These are phyloP conservation scores for Aaosphaeria arxii DNA, from an alignment of 2,329 filamentous ascomycete species.

Conservation along the genomic window DNA sequence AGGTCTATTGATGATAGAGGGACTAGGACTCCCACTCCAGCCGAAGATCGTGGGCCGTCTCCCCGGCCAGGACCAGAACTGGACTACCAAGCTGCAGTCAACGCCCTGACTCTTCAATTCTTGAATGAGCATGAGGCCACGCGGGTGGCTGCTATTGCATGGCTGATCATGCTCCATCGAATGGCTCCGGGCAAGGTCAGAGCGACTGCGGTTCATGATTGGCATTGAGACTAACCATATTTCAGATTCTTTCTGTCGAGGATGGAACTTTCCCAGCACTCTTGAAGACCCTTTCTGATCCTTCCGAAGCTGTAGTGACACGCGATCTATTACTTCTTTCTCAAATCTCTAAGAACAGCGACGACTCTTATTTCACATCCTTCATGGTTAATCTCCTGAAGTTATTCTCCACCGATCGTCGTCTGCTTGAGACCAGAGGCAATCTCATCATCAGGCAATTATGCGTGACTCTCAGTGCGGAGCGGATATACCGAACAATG, in stretches of 20 bases:
- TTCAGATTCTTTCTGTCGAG: constrained; percentile 74
- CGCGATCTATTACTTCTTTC: constrained; percentile 90
- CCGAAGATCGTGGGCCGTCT: constrained; percentile 44
- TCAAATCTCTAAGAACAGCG: constrained; percentile 93
- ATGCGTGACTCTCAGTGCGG: constrained; percentile 87
- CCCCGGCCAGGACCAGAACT: constrained; percentile 60
- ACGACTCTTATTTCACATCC: constrained; percentile 94
- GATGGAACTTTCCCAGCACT: constrained; percentile 95
- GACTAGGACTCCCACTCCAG: constrained; percentile 40
- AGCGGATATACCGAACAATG: constrained; percentile 91
- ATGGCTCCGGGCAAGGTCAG: constrained; percentile 86
- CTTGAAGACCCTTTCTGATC: constrained; percentile 93
- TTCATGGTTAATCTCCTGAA: constrained; percentile 98
- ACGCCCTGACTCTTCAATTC: constrained; percentile 87
- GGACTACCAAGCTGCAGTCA: constrained; percentile 95
- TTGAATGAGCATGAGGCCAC: constrained; percentile 96
- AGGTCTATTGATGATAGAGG: constrained; percentile 24
- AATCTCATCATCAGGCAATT: constrained; percentile 96
- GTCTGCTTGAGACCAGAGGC: constrained; percentile 84
- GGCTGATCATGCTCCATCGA: constrained; percentile 96
- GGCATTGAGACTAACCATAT: constrained; percentile 1
- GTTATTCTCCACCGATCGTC: constrained; percentile 90
- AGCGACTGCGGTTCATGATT: not conserved
- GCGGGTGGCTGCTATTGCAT: constrained; percentile 86
- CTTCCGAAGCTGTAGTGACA: constrained; percentile 91